Conservation (phyloP, 148 eudicot species). For the Rhododendron kiyosumense region DNA sequence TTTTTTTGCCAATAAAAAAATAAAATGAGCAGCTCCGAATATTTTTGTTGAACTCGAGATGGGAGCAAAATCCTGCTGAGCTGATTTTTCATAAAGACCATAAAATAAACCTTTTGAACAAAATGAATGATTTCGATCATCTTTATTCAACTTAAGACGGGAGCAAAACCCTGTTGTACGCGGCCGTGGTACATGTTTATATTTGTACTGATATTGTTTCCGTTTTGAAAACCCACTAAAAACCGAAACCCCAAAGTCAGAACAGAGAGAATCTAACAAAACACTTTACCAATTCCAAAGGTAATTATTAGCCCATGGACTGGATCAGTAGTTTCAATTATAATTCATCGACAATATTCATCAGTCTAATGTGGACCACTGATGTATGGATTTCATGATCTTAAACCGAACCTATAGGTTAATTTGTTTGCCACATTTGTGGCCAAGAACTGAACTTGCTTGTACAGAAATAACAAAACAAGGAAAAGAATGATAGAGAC, state of each 20-base stretch:
- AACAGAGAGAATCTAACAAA: slow-evolving; percentile 4
- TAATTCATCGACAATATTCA: not conserved
- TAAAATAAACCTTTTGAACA: too few species aligned
- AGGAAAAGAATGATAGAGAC: not conserved
- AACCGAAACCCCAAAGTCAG: not conserved
- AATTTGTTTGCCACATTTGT: slow-evolving; percentile 7
- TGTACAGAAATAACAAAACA: not conserved
- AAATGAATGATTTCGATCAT: accelerated
- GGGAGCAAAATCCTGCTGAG: too few species aligned
- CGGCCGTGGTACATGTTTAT: too few species aligned
- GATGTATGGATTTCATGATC: not conserved
- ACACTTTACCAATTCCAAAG: not conserved
- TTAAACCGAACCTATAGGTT: not conserved
- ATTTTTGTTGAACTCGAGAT: too few species aligned
- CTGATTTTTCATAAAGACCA: too few species aligned
- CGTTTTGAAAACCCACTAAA: not conserved
- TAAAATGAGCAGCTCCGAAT: too few species aligned
- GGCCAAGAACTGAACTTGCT: not conserved
- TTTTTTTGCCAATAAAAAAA: too few species aligned
- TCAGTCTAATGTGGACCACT: not conserved
- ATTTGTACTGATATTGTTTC: too few species aligned
- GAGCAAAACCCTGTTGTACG: too few species aligned
- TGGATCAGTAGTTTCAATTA: too few species aligned
- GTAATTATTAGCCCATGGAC: not conserved
- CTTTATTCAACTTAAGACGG: too few species aligned